Evolutionary conservation across 2,329 filamentous ascomycete species (phyloP), one percentile per base, ranked within the genome.

Genomic region (Alternaria sp.): DNA sequence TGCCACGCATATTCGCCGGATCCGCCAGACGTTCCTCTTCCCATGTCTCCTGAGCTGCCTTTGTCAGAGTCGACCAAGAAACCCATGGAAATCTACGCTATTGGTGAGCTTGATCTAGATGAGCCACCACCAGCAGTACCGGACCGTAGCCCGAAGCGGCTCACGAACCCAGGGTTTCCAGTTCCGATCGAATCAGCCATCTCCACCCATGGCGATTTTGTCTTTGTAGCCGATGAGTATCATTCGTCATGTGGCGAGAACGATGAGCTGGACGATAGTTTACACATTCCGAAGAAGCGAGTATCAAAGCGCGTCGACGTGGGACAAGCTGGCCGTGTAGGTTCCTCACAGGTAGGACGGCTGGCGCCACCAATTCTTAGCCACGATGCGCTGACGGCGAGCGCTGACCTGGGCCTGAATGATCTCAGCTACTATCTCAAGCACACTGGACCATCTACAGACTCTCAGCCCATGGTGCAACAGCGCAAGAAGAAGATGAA

Each of bases 361-460:
- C 63, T 74, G 58, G 73, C 73, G 26, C 73, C 73, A 46, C 71
- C 69, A 8, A 75, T 76, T n/a, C 68, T 72, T 23, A 65, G 68
- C 28, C 72, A 76, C 28, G 67, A 67, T 28, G 68, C 72, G n/a
- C 63, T 75, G 31, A 72, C 70, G 2, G 67, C 70, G 3, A 69
- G 63, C 37, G 65, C 67, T 29, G 55, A 70, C 6, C 51, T 74
- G 28, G 58, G 67, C 1, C 44, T 76, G 36, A 75, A 74, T 44
- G 72, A 74, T 31, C 63, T 76, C 31, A 68, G 64, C 37, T 72
- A 56, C 50, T 75, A 69, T 31, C 64, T 76, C 17, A 71, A 68
- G 29, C 63, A 75, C 37, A 75, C 73, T 11, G 72, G 74, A 7
- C 74, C 73, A 8, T 46, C 61, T 2, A 37, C 58, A 4, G 62